A percentile compares a stretch with the other conserved stretches of the same genome.
phyloP scores from a whole-genome alignment of 164 flowering plant genomes.

The Stephania japonica region DNA sequence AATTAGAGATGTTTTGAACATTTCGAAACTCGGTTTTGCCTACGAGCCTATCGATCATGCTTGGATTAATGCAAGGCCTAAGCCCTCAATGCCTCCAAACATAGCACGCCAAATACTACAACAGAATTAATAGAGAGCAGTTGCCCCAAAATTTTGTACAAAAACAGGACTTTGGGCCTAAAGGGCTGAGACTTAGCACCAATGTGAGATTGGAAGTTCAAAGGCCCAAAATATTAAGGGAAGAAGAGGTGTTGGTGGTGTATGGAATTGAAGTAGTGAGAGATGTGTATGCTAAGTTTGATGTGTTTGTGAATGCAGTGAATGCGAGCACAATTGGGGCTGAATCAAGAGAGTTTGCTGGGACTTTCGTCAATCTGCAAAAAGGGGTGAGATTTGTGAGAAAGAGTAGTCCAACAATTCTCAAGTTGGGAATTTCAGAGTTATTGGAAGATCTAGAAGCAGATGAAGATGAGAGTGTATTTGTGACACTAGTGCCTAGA shows the following conservation, averaged over 20 bases:
- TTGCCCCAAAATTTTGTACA: background rate
- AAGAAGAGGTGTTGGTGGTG: conserved; percentile 15
- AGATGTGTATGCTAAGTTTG: no score
- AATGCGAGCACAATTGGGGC: conserved; percentile 8
- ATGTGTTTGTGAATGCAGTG: no score
- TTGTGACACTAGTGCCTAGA: conserved; percentile 25
- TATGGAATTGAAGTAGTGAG: conserved; percentile 18
- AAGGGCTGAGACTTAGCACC: conserved; percentile 14
- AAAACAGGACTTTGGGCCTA: conserved; percentile 10
- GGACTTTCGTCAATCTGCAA: conserved; percentile 22
- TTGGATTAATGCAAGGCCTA: conserved; percentile 22
- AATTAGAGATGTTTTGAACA: conserved; percentile 15
- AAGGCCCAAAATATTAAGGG: conserved; percentile 8
- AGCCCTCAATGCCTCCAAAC: conserved; percentile 23
- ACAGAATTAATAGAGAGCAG: conserved; percentile 7
- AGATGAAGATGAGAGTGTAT: conserved; percentile 22
- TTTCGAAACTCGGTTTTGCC: conserved; percentile 11
- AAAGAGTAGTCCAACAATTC: conserved; percentile 2
- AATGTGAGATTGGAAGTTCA: conserved; percentile 7
- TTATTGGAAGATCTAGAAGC: conserved; percentile 26
- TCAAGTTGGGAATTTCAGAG: conserved; percentile 28
- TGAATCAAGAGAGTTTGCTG: conserved; percentile 25
- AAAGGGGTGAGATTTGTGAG: conserved; percentile 16
- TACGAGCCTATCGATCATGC: conserved; percentile 16
- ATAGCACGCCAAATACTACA: conserved; percentile 19